Evolutionary conservation across 371 early-diverging fungal species (phyloP), one percentile per base, ranked within the genome.

Genomic region (Syncephalis fuscata): DNA sequence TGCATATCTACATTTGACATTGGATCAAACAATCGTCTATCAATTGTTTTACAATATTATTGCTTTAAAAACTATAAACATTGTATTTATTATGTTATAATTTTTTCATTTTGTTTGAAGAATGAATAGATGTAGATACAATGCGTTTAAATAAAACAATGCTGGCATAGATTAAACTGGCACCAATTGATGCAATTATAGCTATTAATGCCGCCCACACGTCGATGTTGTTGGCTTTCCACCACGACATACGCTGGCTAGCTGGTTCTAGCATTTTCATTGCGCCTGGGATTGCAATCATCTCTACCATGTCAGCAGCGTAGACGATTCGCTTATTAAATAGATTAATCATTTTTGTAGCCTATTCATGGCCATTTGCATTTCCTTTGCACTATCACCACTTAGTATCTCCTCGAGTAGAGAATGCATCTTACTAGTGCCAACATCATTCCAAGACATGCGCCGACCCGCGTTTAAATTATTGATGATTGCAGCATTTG

Each of bases 161-260:
- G 37, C 37, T 37, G 9, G 37, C n/a, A n/a, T 37, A 37, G 37
- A 37, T 40, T 7, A 40, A 40, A 4, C n/a, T n/a, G n/a, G n/a
- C n/a, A n/a, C n/a, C n/a, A n/a, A n/a, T n/a, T n/a, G 20, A 14
- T 40, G 14, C n/a, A 7, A 14, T n/a, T n/a, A 40, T n/a, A 20
- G 48, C 46, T 38, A 48, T 38, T 40, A 52, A 17, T n/a, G 54
- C 14, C 14, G 20, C 14, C 41, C 41, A 40, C 41, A 40, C 17
- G 20, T 40, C 41, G 20, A 40, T 5, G 20, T 40, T 40, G 14
- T 40, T 40, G n/a, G 41, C 41, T 20, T 40, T 40, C 41, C 41
- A 40, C 41, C 41, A 40, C n/a, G 41, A n/a, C 41, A 40, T 40
- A 8, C 41, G 41, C 14, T 14, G 41, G 41, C 20, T 20, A 7